Percentiles rank a stretch among this genome's conserved stretches.
These are phyloP conservation scores for Prunus mira DNA, from an alignment of 306 rosid genomes.

Conservation along the genomic window DNA sequence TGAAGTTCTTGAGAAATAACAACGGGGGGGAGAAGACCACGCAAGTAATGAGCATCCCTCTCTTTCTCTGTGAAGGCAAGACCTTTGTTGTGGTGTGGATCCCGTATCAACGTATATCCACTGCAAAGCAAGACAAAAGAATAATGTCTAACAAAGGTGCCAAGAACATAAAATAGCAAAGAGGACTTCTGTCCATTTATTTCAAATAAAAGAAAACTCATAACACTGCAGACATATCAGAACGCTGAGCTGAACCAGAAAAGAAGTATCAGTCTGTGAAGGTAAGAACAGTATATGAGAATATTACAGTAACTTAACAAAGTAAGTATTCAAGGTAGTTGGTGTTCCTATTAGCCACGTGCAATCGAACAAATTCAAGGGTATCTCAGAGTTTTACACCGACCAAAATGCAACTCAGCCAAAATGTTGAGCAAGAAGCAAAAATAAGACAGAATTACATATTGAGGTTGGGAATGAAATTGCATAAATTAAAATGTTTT, in stretches of 20 bases:
- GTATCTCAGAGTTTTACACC: too few relatives aligned
- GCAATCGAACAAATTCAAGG: background rate
- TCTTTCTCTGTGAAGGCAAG: slow-evolving; percentile 87
- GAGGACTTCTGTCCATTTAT: background rate
- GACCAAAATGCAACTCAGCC: background rate
- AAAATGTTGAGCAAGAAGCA: background rate
- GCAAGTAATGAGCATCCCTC: slow-evolving; percentile 92
- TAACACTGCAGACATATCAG: background rate
- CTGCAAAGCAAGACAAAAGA: slow-evolving; percentile 33
- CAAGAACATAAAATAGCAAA: slow-evolving; percentile 5
- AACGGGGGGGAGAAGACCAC: slow-evolving; percentile 89
- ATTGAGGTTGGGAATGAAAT: background rate
- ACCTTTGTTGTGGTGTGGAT: slow-evolving; percentile 92
- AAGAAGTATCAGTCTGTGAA: background rate
- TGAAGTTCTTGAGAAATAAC: slow-evolving; percentile 73
- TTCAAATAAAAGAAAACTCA: background rate
- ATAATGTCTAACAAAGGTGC: slow-evolving; percentile 6
- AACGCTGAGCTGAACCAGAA: background rate
- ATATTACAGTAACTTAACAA: background rate
- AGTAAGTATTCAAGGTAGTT: background rate
- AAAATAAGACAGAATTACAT: background rate
- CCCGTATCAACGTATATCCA: slow-evolving; percentile 83
- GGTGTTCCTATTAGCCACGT: too few relatives aligned
- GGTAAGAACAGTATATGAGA: background rate
- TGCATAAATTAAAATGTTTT: background rate